These are phyloP conservation scores for Trametes cingulata DNA, from an alignment of 768 basidiomycete genomes.

Conservation along the genomic window DNA sequence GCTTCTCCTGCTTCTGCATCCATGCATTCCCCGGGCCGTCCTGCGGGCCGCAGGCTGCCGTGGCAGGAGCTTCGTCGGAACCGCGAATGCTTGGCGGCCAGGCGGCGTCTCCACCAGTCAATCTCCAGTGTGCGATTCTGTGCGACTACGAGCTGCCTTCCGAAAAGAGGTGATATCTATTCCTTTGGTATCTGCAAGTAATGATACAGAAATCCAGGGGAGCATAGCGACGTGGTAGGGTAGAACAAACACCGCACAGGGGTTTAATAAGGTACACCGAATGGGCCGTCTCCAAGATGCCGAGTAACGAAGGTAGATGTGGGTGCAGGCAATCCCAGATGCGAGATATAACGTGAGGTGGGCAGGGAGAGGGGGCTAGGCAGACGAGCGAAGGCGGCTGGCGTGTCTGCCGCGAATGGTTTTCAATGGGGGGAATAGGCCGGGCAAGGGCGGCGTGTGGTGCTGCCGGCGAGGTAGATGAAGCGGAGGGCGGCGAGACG, in stretches of 20 bases:
- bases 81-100: too few species aligned
- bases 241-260: constrained; percentile 8
- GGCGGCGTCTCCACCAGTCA: too few species aligned
- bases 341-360: not conserved
- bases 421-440: not conserved
- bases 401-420: too few species aligned
- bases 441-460: not conserved
- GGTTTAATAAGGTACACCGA: constrained; percentile 12
- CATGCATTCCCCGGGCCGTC: not conserved
- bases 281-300: not conserved
- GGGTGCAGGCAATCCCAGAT: not conserved
- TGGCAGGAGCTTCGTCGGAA: not conserved
- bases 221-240: constrained; percentile 10
- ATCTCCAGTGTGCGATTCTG: too few species aligned
- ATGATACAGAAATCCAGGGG: not conserved
- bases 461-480: not conserved
- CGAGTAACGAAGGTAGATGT: not conserved
- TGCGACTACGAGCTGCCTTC: too few species aligned
- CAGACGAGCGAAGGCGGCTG: too few species aligned
- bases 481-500: not conserved
- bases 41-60: not conserved
- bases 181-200: constrained; percentile 1
- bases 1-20: not conserved
- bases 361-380: too few species aligned
- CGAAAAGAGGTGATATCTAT: not conserved